Conservation (phyloP, 2,329 filamentous ascomycete genomes). For the Mycosphaerella sp. region DNA sequence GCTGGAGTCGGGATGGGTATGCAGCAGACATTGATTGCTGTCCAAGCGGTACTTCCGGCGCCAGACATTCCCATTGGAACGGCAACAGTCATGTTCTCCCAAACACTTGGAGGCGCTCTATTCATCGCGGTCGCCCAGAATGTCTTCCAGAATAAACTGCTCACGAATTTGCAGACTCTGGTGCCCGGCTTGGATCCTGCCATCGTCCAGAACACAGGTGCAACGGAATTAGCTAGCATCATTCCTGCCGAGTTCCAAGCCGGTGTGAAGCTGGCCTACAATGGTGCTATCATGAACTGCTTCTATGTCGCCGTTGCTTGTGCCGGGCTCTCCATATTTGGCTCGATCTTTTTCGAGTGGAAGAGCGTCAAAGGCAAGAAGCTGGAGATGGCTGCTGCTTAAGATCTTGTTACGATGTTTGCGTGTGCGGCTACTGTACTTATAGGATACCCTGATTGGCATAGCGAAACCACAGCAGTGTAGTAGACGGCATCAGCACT, state of each 20-base stretch:
- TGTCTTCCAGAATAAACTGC: constrained; percentile 46
- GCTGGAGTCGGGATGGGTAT: constrained; percentile 45
- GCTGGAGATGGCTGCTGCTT: constrained; percentile 35
- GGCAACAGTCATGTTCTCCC: constrained; percentile 44
- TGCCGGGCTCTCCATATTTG: constrained; percentile 50
- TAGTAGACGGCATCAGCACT: neutral
- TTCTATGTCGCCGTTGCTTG: constrained; percentile 57
- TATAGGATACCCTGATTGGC: neutral
- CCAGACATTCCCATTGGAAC: constrained; percentile 44
- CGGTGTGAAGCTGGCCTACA: constrained; percentile 58
- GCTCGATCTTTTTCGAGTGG: constrained; percentile 56
- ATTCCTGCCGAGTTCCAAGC: constrained; percentile 48
- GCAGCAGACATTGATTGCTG: constrained; percentile 44
- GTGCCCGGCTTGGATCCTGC: constrained; percentile 41
- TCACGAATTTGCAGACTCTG: constrained; percentile 35
- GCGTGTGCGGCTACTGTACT: neutral
- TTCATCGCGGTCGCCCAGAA: constrained; percentile 47
- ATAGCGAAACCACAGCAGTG: neutral
- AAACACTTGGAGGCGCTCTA: constrained; percentile 45
- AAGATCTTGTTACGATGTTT: neutral
- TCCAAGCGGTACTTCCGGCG: constrained; percentile 41
- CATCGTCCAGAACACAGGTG: constrained; percentile 44
- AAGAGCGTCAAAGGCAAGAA: constrained; percentile 54
- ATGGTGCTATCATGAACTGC: constrained; percentile 50
- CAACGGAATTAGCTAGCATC: constrained; percentile 53